phyloP scores from a whole-genome alignment of 202 grass and related monocot species.

The Alloteropsis angusta region DNA sequence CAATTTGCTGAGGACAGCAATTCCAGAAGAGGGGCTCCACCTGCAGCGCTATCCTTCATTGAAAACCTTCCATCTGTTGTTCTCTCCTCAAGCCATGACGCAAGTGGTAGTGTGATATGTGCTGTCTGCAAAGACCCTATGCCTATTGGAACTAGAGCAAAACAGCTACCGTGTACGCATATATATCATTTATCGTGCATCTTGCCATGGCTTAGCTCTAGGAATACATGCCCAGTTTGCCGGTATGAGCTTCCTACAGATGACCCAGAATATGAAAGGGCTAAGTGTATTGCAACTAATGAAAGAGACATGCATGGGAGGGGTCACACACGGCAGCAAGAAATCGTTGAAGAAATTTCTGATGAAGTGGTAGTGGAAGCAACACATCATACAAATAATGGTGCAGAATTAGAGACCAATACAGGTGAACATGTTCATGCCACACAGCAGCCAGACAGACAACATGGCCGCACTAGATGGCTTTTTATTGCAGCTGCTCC shows the following conservation, averaged over 20 bases:
- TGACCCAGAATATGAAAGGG: constrained; percentile 63
- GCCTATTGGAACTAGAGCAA: constrained; percentile 35
- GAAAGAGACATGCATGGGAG: constrained; percentile 19
- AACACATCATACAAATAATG: constrained; percentile 3
- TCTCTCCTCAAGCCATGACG: constrained; percentile 47
- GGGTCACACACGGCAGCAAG: constrained; percentile 2
- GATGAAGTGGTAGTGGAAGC: constrained; percentile 34
- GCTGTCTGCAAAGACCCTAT: constrained; percentile 80
- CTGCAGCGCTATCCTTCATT: constrained; percentile 40
- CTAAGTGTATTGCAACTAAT: constrained; percentile 25
- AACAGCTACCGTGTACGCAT: constrained; percentile 69
- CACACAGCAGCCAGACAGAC: constrained; percentile 22
- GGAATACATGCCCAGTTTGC: constrained; percentile 94
- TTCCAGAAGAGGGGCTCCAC: constrained; percentile 60
- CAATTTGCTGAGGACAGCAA: constrained; percentile 56
- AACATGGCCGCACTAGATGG: constrained; percentile 36
- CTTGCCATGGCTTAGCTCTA: constrained; percentile 67
- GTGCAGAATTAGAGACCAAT: constrained; percentile 17
- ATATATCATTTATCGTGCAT: constrained; percentile 78
- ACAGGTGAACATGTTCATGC: constrained; percentile 3
- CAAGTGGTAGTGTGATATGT: constrained; percentile 49
- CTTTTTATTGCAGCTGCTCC: constrained; percentile 54
- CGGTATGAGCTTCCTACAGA: constrained; percentile 75
- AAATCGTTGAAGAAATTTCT: constrained; percentile 28
- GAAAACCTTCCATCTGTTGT: constrained; percentile 49